A percentile compares a stretch with the other conserved stretches of the same genome.
These are phyloP conservation scores for Naematelia aurantialba DNA, from an alignment of 768 basidiomycete genomes.

Conservation along the genomic window DNA sequence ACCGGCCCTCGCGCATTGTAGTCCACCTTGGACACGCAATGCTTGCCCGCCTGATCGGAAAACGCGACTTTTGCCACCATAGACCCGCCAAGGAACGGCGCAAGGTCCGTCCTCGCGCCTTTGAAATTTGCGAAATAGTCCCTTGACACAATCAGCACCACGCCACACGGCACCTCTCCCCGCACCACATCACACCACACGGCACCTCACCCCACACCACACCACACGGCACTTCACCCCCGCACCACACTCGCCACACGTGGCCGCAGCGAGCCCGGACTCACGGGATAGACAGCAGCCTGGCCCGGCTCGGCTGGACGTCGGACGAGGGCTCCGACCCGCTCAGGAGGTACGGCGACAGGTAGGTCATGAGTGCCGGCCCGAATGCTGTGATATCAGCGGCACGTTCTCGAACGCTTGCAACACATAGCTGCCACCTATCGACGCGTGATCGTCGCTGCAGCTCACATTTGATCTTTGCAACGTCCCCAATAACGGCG, in stretches of 20 bases:
- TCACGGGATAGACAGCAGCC: slow-evolving; percentile 41
- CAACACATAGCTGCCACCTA: too few species aligned
- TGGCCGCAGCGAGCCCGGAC: too few species aligned
- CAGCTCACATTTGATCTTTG: slow-evolving; percentile 46
- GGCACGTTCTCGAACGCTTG: too few species aligned
- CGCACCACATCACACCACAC: neutral
- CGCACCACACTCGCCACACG: too few species aligned
- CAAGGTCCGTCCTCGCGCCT: slow-evolving; percentile 34
- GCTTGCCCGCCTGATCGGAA: slow-evolving; percentile 29
- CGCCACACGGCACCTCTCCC: too few species aligned
- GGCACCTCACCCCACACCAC: too few species aligned
- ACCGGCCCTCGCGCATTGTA: slow-evolving; percentile 47
- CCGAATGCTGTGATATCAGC: slow-evolving; percentile 38
- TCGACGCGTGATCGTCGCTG: too few species aligned
- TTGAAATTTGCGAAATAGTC: slow-evolving; percentile 48
- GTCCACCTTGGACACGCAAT: slow-evolving; percentile 43
- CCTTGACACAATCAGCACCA: slow-evolving; percentile 13
- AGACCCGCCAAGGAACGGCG: slow-evolving; percentile 47
- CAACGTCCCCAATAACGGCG: slow-evolving; percentile 43
- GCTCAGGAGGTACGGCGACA: slow-evolving; percentile 43
- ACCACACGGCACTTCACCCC: too few species aligned
- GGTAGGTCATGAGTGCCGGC: slow-evolving; percentile 42
- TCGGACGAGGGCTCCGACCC: slow-evolving; percentile 41
- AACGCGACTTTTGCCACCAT: slow-evolving; percentile 44
- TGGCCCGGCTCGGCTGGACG: slow-evolving; percentile 32